These are phyloP conservation scores for Acacia pycnantha DNA, from an alignment of 331 rosid species.

Conservation along the genomic window DNA sequence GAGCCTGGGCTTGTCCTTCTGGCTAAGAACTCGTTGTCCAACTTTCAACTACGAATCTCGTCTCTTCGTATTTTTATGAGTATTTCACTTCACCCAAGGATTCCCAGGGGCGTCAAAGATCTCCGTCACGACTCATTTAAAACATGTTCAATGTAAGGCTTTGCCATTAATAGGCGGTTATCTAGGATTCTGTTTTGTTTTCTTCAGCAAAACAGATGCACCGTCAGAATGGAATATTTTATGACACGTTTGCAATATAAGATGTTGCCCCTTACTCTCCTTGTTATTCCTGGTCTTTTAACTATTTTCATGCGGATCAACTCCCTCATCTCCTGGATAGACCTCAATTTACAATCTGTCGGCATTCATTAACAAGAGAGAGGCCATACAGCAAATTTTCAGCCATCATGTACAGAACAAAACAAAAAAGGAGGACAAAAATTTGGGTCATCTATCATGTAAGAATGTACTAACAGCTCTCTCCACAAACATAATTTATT, in stretches of 20 bases:
- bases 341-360: constrained; percentile 24
- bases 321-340: background rate
- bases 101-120: background rate
- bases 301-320: background rate
- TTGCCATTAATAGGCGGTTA: background rate
- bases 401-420: constrained; percentile 15
- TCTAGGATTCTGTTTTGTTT: background rate
- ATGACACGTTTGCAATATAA: background rate
- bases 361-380: background rate
- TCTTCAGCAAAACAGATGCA: background rate
- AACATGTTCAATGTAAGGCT: background rate
- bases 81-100: background rate
- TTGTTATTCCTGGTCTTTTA: too few species aligned
- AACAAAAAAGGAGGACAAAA: background rate
- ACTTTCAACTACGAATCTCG: background rate
- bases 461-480: constrained; percentile 21
- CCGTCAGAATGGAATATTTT: background rate
- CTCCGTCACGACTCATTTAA: background rate
- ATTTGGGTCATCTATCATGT: background rate
- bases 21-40: background rate
- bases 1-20: background rate
- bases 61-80: background rate
- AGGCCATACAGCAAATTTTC: constrained; percentile 14
- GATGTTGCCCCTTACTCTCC: background rate
- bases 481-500: constrained; percentile 25